Base-by-base conservation (phyloP, 768 basidiomycete species). In the Suillus fuscotomentosus region DNA sequence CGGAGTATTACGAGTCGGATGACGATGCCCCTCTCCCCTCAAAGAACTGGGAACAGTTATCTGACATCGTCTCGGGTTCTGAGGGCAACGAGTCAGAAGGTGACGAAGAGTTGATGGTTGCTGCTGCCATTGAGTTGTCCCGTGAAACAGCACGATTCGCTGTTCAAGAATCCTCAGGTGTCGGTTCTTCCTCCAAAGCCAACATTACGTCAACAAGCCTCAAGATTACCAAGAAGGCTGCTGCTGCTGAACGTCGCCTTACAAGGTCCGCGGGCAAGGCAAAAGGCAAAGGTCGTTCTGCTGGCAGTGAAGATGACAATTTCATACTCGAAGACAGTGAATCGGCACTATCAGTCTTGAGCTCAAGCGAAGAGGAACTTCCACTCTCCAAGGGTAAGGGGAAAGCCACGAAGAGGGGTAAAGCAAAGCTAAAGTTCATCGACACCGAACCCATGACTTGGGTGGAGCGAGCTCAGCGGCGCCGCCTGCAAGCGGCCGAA, bases 41-140 rank as follows among this genome's bases (percentile, higher is more conserved):
- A 20, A 61, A 41, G 42, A 41, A 14, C 13, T 42, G n/a, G 36
- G 55, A 41, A 53, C 53, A 20, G 8, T 22, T 53, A 27, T 50
- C 66, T 3, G 64, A 62, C 55, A 72, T 76, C 15, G 72, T 68
- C 3, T 60, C 75, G 22, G 79, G 80, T 31, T 79, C 79, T 50
- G 78, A 81, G 41, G 68, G 68, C 67, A 17, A 51, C 31, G 61
- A 62, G 22, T 59, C 63, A 13, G 71, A 71, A 41, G 70, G 65
- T 14, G 67, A 61, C 13, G 77, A 79, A 20, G 68, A 64, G 0
- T 62, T 86, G 24, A 83, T 90, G 86, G 45, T 92, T 17, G 76
- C 80, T 50, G 82, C 80, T 27, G 90, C 88, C 36, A 80, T 90
- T 47, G 76, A 80, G 62, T 69, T 79, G 65, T 93, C 91, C 24